A percentile compares a stretch with the other conserved stretches of the same genome.
Conservation (phyloP, 2,329 filamentous ascomycete genomes). For the Clarireedia monteithiana region DNA sequence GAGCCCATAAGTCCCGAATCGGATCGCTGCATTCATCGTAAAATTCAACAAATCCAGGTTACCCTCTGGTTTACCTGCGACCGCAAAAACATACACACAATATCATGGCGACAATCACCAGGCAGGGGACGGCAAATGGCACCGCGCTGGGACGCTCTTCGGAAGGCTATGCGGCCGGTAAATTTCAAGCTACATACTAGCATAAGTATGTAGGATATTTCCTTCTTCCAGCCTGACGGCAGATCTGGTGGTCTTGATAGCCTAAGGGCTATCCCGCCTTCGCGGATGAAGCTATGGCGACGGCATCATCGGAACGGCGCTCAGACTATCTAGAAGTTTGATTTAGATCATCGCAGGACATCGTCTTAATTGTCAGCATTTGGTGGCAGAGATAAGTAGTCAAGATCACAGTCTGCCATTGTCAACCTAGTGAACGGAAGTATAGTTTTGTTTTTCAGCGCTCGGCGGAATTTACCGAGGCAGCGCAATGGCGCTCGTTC, state of each 20-base stretch:
- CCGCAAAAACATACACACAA: neutral
- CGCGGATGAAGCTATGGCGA: neutral
- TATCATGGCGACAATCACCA: neutral
- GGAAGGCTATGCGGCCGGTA: neutral
- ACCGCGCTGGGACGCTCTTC: neutral
- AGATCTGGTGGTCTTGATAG: neutral
- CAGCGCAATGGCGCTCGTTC: conserved; percentile 9
- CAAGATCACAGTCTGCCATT: neutral
- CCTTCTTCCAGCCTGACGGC: neutral
- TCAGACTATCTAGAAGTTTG: neutral
- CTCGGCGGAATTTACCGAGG: conserved; percentile 18
- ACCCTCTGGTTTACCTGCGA: neutral
- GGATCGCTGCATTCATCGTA: neutral
- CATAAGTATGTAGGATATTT: neutral
- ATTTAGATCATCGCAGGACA: neutral
- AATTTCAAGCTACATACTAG: neutral
- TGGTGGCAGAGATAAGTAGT: neutral
- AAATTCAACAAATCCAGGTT: neutral
- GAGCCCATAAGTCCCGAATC: neutral
- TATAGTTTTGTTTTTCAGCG: conserved; percentile 6
- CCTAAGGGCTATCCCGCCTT: neutral
- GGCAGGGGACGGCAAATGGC: neutral
- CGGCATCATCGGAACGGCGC: neutral
- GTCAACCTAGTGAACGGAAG: conserved; percentile 1
- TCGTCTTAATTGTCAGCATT: neutral